Percentiles rank a stretch among this genome's conserved stretches.
These are phyloP conservation scores for Suillus cothurnatus DNA, from an alignment of 768 basidiomycete genomes.

Conservation along the genomic window DNA sequence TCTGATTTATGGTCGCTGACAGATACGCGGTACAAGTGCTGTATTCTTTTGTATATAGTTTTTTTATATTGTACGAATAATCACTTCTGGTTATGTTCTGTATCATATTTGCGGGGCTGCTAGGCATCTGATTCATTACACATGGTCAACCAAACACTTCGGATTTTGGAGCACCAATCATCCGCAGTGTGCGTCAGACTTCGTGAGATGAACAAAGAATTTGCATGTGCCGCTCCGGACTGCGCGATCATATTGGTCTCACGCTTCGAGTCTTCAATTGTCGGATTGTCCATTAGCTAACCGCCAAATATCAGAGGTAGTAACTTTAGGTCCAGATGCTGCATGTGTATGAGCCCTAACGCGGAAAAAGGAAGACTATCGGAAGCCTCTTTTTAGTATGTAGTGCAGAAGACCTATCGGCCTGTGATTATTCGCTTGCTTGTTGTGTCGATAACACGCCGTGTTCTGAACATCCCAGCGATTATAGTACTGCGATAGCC, in stretches of 20 bases:
- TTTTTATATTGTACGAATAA: slow-evolving; percentile 1
- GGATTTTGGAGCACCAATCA: background rate
- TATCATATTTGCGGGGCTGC: background rate
- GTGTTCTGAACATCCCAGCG: slow-evolving; percentile 3
- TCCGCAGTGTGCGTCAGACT: background rate
- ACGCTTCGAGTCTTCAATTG: background rate
- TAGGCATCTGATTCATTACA: background rate
- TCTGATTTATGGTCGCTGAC: slow-evolving; percentile 1
- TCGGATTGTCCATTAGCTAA: background rate
- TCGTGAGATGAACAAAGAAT: background rate
- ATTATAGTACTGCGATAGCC: slow-evolving; percentile 9
- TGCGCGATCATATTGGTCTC: background rate
- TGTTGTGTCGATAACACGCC: slow-evolving; percentile 5
- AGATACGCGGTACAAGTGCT: background rate
- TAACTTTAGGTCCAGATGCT: background rate
- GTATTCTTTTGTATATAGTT: slow-evolving; percentile 4
- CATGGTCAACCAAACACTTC: background rate
- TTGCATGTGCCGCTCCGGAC: background rate
- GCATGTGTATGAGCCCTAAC: background rate
- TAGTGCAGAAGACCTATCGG: background rate
- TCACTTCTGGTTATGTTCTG: background rate
- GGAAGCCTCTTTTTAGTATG: background rate
- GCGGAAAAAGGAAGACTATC: slow-evolving; percentile 1
- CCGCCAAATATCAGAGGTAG: background rate
- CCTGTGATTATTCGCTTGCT: slow-evolving; percentile 1